Base-by-base conservation (phyloP, 148 eudicot genomes). In the Suaeda aralocaspica region DNA sequence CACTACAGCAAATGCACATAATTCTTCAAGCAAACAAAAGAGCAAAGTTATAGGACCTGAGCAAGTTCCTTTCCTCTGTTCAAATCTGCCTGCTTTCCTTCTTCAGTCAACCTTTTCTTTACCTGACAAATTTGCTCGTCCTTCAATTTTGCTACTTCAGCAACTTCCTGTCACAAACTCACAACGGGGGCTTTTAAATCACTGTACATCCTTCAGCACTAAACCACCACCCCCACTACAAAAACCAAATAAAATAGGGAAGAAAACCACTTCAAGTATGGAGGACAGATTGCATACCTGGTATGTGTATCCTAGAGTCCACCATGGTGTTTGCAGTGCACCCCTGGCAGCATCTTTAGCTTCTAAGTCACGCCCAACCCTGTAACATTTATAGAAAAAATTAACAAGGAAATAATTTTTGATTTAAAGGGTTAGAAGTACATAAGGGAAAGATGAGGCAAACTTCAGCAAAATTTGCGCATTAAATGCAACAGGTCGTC, bases 221-320 rank as follows among this genome's bases (percentile, higher is more conserved):
- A 3, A 36, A 36, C 53, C 16, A 5, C 49, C 49, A 1, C 49
- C 49, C 11, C 49, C 49, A 7, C 11, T 14, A 41, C 58, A 26
- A 11, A 19, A 70, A 42, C 51, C 28, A 9, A 16, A 57, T 5
- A 1, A 19, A n/a, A 29, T n/a, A n/a, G n/a, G 29, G 39, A 5
- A 30, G 9, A 13, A 8, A 52, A 70, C 50, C 50, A 30, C 16
- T 25, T 36, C 21, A 36, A 9, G 58, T 26, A 26, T 34, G 36
- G 51, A 5, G 19, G 21, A 66, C 26, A 66, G 58, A 50, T 34
- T 24, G 58, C 46, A 19, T 63, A 89, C 99, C 87, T 89, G 86
- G 78, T 95, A 95, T 82, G 71, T 70, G 72, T 94, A 95, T 49
- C 99, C 99, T 78, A 95, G 77, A 29, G 97, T 95, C 99, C 99